Conservation (phyloP, 2,329 filamentous ascomycete species). For the Xylariomycetidae sp. region DNA sequence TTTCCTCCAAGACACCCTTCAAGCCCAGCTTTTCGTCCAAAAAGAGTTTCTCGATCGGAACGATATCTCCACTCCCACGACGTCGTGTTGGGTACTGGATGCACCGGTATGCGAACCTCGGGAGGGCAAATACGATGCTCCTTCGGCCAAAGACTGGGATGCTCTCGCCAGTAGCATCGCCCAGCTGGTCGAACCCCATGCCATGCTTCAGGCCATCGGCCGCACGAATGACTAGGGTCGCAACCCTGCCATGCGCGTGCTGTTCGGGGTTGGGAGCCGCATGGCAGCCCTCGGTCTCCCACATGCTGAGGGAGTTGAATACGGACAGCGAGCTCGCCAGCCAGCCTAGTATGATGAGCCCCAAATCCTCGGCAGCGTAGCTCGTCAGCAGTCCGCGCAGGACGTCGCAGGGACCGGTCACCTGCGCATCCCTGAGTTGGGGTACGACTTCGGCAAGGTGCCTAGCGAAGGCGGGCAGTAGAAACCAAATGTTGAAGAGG, state of each 20-base stretch:
- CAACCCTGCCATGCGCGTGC: constrained; percentile 5
- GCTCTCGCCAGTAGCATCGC: too few species aligned
- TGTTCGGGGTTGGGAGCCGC: constrained; percentile 1
- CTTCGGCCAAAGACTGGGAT: too few species aligned
- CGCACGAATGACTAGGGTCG: constrained; percentile 3
- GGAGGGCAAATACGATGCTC: too few species aligned
- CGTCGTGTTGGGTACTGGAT: too few species aligned
- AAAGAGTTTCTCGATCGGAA: too few species aligned
- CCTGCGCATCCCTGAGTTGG: background rate
- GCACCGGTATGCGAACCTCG: too few species aligned
- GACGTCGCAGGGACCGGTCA: background rate
- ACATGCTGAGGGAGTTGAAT: constrained; percentile 17
- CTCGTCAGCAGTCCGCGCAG: constrained; percentile 8
- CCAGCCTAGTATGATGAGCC: constrained; percentile 17
- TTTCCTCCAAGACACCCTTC: too few species aligned
- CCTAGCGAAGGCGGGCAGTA: constrained; percentile 15
- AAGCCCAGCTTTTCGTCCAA: too few species aligned
- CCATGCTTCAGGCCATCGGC: too few species aligned
- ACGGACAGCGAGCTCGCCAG: constrained; percentile 18
- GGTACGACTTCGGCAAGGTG: constrained; percentile 10
- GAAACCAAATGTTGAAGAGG: constrained; percentile 18
- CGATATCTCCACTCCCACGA: too few species aligned
- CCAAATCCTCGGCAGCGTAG: constrained; percentile 10
- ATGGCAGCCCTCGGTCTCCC: constrained; percentile 12
- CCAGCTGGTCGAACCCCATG: too few species aligned